Percentiles rank a stretch among this genome's conserved stretches.
Evolutionary conservation across 2,329 filamentous ascomycete species (phyloP).

Genomic region (Monosporascus sp.): DNA sequence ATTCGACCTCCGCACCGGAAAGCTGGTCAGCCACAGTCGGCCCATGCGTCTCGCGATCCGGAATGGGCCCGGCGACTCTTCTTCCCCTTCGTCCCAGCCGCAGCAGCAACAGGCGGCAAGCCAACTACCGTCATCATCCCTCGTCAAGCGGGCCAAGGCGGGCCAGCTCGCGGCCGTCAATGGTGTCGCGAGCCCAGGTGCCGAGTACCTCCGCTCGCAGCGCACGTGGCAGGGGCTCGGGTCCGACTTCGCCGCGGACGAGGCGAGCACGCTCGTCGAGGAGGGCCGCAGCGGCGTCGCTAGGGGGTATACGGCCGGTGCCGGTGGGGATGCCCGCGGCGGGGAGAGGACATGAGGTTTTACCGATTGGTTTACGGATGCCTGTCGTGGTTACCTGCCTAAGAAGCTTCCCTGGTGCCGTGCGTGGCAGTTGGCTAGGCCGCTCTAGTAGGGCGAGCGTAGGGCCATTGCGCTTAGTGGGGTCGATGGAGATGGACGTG

Average conservation of each 20-base stretch:
- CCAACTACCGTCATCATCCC: constrained; percentile 35
- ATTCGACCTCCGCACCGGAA: constrained; percentile 86
- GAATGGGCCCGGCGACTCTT: constrained; percentile 14
- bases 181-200: constrained; percentile 83
- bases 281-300: constrained; percentile 85
- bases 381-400: too few species aligned
- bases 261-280: constrained; percentile 65
- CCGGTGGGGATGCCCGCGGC: not conserved
- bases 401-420: too few species aligned
- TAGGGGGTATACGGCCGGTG: constrained; percentile 75
- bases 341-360: not conserved
- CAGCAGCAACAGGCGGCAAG: constrained; percentile 18
- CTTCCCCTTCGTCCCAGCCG: constrained; percentile 5
- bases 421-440: too few species aligned
- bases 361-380: not conserved
- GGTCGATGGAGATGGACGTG: too few species aligned
- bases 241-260: constrained; percentile 71
- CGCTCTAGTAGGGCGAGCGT: too few species aligned
- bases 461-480: too few species aligned
- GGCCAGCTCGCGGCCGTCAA: constrained; percentile 77
- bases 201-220: constrained; percentile 76
- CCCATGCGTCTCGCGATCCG: constrained; percentile 57
- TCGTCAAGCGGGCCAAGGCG: constrained; percentile 53
- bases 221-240: constrained; percentile 90
- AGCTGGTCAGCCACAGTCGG: constrained; percentile 71